These are phyloP conservation scores for Gorgonomyces haynaldii DNA, from an alignment of 192 early-diverging fungal genomes.

Conservation along the genomic window DNA sequence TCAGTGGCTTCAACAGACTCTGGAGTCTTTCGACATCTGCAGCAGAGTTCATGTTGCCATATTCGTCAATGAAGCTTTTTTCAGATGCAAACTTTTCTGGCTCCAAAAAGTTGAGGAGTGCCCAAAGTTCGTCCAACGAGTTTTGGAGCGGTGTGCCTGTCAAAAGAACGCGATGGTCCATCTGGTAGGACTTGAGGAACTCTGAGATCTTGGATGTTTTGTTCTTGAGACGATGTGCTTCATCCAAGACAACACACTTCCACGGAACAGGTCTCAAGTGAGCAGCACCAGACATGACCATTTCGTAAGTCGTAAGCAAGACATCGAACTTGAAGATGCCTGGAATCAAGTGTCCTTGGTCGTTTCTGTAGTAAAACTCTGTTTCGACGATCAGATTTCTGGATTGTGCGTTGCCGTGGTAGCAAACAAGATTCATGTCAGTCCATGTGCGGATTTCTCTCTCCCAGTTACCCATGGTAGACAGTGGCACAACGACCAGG, in stretches of 20 bases:
- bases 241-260: slow-evolving; percentile 66
- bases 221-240: slow-evolving; percentile 80
- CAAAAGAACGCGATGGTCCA: slow-evolving; percentile 66
- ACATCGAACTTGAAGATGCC: slow-evolving; percentile 44
- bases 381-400: slow-evolving; percentile 71
- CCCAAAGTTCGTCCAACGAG: slow-evolving; percentile 69
- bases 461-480: slow-evolving; percentile 55
- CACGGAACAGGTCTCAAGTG: slow-evolving; percentile 62
- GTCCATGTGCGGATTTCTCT: slow-evolving; percentile 68
- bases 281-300: slow-evolving; percentile 46
- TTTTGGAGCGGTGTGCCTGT: slow-evolving; percentile 84
- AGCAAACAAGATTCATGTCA: slow-evolving; percentile 58
- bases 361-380: slow-evolving; percentile 62
- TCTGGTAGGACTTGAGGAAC: slow-evolving; percentile 56
- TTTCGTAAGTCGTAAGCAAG: slow-evolving; percentile 50
- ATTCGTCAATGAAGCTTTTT: slow-evolving; percentile 53
- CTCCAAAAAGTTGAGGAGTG: slow-evolving; percentile 69
- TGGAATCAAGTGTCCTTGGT: slow-evolving; percentile 14
- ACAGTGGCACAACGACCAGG: slow-evolving; percentile 49
- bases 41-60: slow-evolving; percentile 53
- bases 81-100: slow-evolving; percentile 61
- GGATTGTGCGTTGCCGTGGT: slow-evolving; percentile 57
- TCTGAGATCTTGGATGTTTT: slow-evolving; percentile 70
- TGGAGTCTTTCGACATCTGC: slow-evolving; percentile 72
- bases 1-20: slow-evolving; percentile 64